A percentile compares a stretch with the other conserved stretches of the same genome.
Conservation (phyloP, 305 asterid genomes). For the Fraxinus angustifolia region DNA sequence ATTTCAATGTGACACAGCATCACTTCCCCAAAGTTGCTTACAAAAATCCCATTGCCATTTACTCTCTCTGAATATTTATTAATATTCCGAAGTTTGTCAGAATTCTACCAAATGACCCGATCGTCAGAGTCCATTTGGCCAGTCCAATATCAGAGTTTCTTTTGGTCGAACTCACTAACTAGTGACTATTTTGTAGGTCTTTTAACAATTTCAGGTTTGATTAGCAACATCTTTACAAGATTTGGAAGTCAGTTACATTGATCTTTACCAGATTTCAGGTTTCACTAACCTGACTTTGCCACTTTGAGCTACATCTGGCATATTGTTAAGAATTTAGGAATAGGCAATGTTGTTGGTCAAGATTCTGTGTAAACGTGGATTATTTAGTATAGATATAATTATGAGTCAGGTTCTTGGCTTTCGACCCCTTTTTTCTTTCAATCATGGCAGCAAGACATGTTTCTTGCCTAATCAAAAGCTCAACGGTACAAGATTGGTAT, state of each 20-base stretch:
- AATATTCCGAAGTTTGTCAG: not conserved
- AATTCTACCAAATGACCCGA: not conserved
- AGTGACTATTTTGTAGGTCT: not conserved
- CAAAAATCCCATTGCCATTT: not conserved
- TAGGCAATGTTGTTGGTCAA: not conserved
- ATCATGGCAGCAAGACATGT: not conserved
- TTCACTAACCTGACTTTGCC: not conserved
- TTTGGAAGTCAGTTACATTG: not conserved
- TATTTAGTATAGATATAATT: not conserved
- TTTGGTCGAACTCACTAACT: not conserved
- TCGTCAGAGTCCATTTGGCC: not conserved
- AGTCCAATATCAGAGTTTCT: not conserved
- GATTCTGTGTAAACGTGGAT: not conserved
- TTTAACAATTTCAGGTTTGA: not conserved
- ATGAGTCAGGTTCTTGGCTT: not conserved
- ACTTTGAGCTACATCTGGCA: not conserved
- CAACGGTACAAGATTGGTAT: not conserved
- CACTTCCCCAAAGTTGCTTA: not conserved
- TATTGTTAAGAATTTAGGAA: not conserved
- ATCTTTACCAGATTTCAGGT: not conserved
- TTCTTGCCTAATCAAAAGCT: not conserved
- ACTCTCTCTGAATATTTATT: too few species aligned
- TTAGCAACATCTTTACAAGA: not conserved
- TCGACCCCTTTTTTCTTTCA: not conserved
- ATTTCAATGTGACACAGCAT: slow-evolving; percentile 21